Conservation (phyloP, 345 rosid genomes). For the Excoecaria cochinchinensis region DNA sequence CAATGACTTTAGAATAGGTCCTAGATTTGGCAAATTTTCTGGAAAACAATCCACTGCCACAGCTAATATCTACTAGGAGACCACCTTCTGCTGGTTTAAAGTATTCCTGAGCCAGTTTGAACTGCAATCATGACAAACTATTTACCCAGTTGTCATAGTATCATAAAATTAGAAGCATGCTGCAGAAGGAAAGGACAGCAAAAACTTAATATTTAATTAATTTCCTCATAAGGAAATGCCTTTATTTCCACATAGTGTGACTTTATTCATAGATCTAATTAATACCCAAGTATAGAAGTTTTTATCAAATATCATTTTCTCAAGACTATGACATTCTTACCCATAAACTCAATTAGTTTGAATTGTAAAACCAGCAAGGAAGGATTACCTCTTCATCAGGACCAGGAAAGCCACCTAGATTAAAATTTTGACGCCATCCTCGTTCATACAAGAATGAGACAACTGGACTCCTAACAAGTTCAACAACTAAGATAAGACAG, state of each 20-base stretch:
- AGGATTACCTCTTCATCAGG: slow-evolving; percentile 80
- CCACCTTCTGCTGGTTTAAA: slow-evolving; percentile 79
- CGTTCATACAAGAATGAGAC: slow-evolving; percentile 91
- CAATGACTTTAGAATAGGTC: slow-evolving; percentile 70
- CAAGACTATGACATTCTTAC: no score
- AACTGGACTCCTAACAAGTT: slow-evolving; percentile 70
- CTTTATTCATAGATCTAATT: not conserved
- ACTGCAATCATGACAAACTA: slow-evolving; percentile 47
- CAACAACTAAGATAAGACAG: slow-evolving; percentile 8
- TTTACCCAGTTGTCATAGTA: not conserved
- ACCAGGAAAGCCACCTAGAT: slow-evolving; percentile 84
- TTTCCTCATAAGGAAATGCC: not conserved
- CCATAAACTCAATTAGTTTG: not conserved
- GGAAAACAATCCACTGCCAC: slow-evolving; percentile 93
- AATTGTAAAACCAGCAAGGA: slow-evolving; percentile 1
- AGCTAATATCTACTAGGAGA: slow-evolving; percentile 85
- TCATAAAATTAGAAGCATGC: no score
- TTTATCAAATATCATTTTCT: no score
- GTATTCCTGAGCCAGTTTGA: slow-evolving; percentile 88
- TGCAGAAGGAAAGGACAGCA: not conserved
- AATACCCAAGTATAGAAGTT: no score
- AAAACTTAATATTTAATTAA: not conserved
- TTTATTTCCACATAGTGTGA: not conserved
- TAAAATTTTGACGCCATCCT: slow-evolving; percentile 91
- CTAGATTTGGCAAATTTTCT: slow-evolving; percentile 79